Conservation (phyloP, 2,329 filamentous ascomycete species). For the Colletotrichum lindemuthianum region DNA sequence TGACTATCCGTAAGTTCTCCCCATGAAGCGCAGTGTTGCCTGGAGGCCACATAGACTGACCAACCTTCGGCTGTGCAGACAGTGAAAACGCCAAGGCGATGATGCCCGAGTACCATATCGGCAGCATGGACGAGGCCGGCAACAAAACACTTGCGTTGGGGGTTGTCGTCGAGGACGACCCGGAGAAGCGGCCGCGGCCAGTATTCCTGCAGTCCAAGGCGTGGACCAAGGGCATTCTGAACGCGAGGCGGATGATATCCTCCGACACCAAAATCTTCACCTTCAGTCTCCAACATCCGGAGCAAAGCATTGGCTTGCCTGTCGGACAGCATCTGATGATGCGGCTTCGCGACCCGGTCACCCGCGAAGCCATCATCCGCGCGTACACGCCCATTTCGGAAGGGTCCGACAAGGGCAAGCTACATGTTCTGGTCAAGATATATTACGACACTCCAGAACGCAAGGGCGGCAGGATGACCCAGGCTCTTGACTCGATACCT, state of each 20-base stretch:
- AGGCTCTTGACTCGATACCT: constrained; percentile 77
- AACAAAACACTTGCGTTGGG: constrained; percentile 59
- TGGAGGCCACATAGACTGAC: not conserved
- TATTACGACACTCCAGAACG: constrained; percentile 71
- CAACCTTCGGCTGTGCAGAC: constrained; percentile 60
- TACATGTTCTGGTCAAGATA: constrained; percentile 85
- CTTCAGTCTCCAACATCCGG: constrained; percentile 78
- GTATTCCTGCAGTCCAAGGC: constrained; percentile 76
- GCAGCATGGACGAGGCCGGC: constrained; percentile 73
- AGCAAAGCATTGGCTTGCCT: constrained; percentile 79
- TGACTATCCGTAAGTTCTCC: constrained; percentile 81
- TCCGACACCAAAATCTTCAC: constrained; percentile 84
- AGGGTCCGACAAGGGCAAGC: constrained; percentile 64
- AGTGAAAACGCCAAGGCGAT: constrained; percentile 91
- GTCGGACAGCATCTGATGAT: constrained; percentile 90
- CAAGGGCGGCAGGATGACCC: constrained; percentile 83
- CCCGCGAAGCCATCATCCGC: constrained; percentile 79
- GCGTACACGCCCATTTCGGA: constrained; percentile 88
- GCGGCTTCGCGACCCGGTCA: constrained; percentile 77
- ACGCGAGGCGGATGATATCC: constrained; percentile 75
- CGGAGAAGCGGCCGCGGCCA: constrained; percentile 53
- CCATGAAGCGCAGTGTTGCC: not conserved
- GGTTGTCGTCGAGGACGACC: constrained; percentile 47
- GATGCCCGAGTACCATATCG: constrained; percentile 89
- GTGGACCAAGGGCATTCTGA: constrained; percentile 80